Base-by-base conservation (phyloP, 2,329 filamentous ascomycete species). In the Aspergillus fijiensis region DNA sequence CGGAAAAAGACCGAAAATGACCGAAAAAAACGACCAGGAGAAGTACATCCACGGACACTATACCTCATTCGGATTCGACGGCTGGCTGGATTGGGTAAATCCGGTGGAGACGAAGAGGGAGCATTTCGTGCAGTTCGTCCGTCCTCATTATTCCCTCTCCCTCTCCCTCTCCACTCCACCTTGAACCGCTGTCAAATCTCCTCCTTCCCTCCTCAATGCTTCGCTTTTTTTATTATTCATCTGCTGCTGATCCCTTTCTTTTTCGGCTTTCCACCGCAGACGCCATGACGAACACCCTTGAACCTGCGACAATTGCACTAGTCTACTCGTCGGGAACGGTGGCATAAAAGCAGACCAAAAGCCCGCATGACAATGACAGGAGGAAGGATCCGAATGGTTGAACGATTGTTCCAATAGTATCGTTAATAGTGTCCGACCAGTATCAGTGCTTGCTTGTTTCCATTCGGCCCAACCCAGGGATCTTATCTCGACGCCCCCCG, bases 81-180 rank as follows among this genome's bases (percentile, higher is more conserved):
- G 62, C 21, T 59, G 47, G 25, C 60, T 58, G 33, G 54, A 67
- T 60, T 16, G 29, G 58, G 65, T 31, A 63, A 29, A 59, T 33
- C 65, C 60, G 58, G 51, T 57, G 53, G 51, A n/a, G 39, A 10
- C 12, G 23, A 4, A 23, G 23, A 23, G 4, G 3, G 7, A 33
- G 56, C 48, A 59, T 56, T 53, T 56, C 50, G 53, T 49, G 55
- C 51, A 58, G 49, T 58, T 60, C 35, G 50, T 55, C 11, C 33
- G 33, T 12, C 14, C 11, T 16, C 11, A 16, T 10, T 2, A 35
- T 3, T 35, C 33, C 5, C 33, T 35, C 33, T 35, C 33, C 14
- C 12, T 35, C 33, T 35, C 33, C 14, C 49, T 51, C 48, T 49
- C 31, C 23, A 49, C 45, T 19, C 42, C 54, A 33, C 53, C 39